Evolutionary conservation across 1,139 yeast species (phyloP).

Genomic region (Protomyces pachydermus): DNA sequence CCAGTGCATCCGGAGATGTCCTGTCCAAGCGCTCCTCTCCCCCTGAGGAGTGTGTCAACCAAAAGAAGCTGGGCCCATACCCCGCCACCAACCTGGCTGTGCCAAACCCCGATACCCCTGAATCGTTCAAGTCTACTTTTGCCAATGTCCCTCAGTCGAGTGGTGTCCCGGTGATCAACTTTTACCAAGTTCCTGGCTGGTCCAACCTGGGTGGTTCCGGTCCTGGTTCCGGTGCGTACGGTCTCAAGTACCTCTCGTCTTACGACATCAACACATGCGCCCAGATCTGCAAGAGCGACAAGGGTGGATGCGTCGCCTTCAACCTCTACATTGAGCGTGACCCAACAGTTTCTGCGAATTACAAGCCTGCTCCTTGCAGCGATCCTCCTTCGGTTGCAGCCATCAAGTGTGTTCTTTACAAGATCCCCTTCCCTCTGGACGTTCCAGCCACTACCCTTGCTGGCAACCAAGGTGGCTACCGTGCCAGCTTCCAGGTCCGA

Average conservation of each 20-base stretch:
- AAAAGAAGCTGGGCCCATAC: neutral
- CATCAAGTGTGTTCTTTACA: constrained; percentile 3
- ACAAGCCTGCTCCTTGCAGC: neutral
- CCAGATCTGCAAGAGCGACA: neutral
- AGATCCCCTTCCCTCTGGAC: neutral
- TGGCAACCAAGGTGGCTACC: neutral
- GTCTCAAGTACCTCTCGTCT: neutral
- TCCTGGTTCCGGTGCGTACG: neutral
- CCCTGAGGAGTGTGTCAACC: neutral
- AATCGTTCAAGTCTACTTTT: neutral
- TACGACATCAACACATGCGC: neutral
- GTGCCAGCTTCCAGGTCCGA: neutral
- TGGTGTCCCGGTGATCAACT: neutral
- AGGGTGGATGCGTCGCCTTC: neutral
- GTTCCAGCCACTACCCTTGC: neutral
- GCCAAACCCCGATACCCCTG: neutral
- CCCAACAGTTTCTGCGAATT: neutral
- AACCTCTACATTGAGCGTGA: constrained; percentile 4
- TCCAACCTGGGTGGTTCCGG: neutral
- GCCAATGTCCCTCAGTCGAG: neutral
- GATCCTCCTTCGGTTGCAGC: constrained; percentile 1
- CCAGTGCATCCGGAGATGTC: neutral
- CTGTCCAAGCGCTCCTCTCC: neutral
- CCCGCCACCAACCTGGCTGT: neutral
- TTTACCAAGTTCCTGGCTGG: neutral